These are phyloP conservation scores for Termitomyces sp. DNA, from an alignment of 1,284 basidiomycete species.

Conservation along the genomic window DNA sequence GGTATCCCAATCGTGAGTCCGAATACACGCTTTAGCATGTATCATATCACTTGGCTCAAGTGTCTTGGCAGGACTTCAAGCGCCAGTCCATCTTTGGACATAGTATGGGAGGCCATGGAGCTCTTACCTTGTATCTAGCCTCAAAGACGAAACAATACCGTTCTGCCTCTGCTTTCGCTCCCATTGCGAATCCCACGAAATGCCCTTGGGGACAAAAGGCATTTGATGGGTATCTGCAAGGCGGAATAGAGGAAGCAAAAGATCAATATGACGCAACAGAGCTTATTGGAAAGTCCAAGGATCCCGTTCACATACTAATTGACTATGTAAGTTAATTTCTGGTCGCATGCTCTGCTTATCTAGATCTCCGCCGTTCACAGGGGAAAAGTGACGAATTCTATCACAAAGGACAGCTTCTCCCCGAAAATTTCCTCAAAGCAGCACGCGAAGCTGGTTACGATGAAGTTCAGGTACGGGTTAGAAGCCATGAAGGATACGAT, in stretches of 20 bases:
- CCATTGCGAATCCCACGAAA: constrained; percentile 84
- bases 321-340: constrained; percentile 63
- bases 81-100: constrained; percentile 83
- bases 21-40: background rate
- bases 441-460: constrained; percentile 70
- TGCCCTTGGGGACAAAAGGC: constrained; percentile 94
- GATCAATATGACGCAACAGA: constrained; percentile 80
- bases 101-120: constrained; percentile 92
- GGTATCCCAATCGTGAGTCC: constrained; percentile 59
- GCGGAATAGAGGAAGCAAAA: constrained; percentile 75
- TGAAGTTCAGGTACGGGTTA: constrained; percentile 74
- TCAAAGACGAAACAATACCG: constrained; percentile 69
- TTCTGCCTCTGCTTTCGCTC: constrained; percentile 92
- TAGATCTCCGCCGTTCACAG: constrained; percentile 29
- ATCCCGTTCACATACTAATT: constrained; percentile 75
- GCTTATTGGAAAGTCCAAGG: constrained; percentile 63
- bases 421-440: constrained; percentile 82
- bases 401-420: constrained; percentile 81
- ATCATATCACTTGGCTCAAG: background rate
- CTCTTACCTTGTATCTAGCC: constrained; percentile 86
- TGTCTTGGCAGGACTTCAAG: constrained; percentile 51
- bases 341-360: background rate
- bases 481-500: constrained; percentile 87
- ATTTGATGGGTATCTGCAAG: constrained; percentile 83
- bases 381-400: constrained; percentile 87